phyloP scores from a whole-genome alignment of 2,329 filamentous ascomycete species.

The Colletotrichum lini region DNA sequence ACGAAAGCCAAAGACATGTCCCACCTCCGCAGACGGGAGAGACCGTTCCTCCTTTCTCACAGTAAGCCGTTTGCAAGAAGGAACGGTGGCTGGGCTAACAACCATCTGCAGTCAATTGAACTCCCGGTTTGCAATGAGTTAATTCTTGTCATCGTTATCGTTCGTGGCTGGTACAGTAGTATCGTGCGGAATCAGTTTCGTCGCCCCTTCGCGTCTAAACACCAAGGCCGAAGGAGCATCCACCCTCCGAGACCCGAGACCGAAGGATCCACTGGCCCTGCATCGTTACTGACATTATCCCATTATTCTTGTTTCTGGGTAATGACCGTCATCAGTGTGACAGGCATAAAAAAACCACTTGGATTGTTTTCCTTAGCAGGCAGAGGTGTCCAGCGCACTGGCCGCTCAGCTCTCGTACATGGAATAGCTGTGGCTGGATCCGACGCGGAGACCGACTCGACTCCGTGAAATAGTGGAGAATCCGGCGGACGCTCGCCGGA shows the following conservation, averaged over 20 bases:
- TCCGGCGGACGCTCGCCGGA: neutral
- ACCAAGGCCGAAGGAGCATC: constrained; percentile 9
- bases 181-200: too few species aligned
- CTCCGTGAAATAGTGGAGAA: neutral
- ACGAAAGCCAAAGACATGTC: too few species aligned
- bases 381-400: neutral
- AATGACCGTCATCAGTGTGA: too few species aligned
- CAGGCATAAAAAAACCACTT: neutral
- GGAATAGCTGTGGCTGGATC: neutral
- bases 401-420: neutral
- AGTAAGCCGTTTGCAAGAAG: too few species aligned
- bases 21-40: too few species aligned
- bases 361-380: neutral
- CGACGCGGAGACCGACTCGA: constrained; percentile 1
- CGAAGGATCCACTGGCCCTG: neutral
- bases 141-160: too few species aligned
- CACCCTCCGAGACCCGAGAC: neutral
- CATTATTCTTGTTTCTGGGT: neutral
- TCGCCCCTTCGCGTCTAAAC: constrained; percentile 20
- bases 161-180: too few species aligned
- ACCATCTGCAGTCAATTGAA: too few species aligned
- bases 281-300: neutral
- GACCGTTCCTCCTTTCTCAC: too few species aligned
- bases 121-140: too few species aligned
- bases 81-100: too few species aligned